Conservation (phyloP, 805 yeast genomes). For the Saccharomyces eubayanus region DNA sequence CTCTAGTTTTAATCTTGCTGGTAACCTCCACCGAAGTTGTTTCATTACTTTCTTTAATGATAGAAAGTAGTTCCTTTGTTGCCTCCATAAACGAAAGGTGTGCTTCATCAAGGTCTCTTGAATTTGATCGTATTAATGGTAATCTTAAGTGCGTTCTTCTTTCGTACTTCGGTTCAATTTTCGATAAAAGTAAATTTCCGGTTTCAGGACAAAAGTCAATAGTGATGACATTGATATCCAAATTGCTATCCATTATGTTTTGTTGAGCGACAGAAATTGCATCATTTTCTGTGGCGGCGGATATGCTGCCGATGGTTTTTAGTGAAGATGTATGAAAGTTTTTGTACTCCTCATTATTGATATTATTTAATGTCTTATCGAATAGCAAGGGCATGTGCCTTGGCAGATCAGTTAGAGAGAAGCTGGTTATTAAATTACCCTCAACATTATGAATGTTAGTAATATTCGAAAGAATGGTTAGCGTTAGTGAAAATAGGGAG, state of each 20-base stretch:
- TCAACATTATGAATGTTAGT: background rate
- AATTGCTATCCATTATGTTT: background rate
- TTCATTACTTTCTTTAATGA: slow-evolving; percentile 53
- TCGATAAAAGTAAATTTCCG: slow-evolving; percentile 50
- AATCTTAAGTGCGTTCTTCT: slow-evolving; percentile 45
- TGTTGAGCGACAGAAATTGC: background rate
- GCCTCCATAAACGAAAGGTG: slow-evolving; percentile 40
- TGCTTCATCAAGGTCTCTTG: slow-evolving; percentile 38
- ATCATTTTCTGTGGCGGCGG: background rate
- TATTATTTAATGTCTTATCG: slow-evolving; percentile 14
- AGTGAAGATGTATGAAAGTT: slow-evolving; percentile 5
- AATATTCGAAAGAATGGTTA: slow-evolving; percentile 17
- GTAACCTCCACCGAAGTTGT: slow-evolving; percentile 52
- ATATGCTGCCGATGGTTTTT: slow-evolving; percentile 7
- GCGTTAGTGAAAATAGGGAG: slow-evolving; percentile 16
- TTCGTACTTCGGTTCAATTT: slow-evolving; percentile 28
- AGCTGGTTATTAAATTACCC: slow-evolving; percentile 3
- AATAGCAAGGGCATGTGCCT: slow-evolving; percentile 17
- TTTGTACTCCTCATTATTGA: slow-evolving; percentile 12
- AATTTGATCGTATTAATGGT: slow-evolving; percentile 47
- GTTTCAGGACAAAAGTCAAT: slow-evolving; percentile 52
- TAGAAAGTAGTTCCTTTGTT: slow-evolving; percentile 37
- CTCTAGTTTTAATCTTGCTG: slow-evolving; percentile 42
- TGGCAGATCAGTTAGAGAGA: slow-evolving; percentile 16
- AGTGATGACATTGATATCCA: slow-evolving; percentile 35